phyloP scores from a whole-genome alignment of 2,329 filamentous ascomycete species.

The Exserohilum rostratum region DNA sequence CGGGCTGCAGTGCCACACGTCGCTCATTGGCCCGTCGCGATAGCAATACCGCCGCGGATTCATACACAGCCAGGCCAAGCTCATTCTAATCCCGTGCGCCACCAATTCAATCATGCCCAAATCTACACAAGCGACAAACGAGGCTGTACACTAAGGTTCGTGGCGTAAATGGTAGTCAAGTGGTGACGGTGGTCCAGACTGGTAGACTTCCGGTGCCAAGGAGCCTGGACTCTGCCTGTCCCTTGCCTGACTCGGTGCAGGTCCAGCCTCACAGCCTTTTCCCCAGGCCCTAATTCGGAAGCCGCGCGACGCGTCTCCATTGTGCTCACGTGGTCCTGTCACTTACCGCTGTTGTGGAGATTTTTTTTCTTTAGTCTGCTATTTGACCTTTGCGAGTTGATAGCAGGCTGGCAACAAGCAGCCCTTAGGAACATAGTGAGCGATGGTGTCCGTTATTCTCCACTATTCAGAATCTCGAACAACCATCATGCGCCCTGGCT shows the following conservation, averaged over 20 bases:
- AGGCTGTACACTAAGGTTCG: neutral
- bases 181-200: neutral
- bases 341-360: neutral
- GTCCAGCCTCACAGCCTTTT: neutral
- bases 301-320: neutral
- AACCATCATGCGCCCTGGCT: too few species aligned
- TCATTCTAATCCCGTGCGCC: neutral
- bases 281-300: neutral
- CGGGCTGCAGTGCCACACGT: neutral
- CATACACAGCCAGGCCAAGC: neutral
- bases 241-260: neutral
- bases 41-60: neutral
- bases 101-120: neutral
- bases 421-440: too few species aligned
- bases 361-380: too few species aligned
- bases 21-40: neutral
- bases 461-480: too few species aligned
- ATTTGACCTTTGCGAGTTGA: too few species aligned
- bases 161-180: neutral
- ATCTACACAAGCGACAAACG: neutral
- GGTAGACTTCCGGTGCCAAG: neutral
- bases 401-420: too few species aligned
- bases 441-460: too few species aligned
- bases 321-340: neutral
- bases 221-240: neutral